Evolutionary conservation across 371 early-diverging fungal genomes (phyloP), one percentile per base, ranked within the genome.

Genomic region (Mucor indicus): DNA sequence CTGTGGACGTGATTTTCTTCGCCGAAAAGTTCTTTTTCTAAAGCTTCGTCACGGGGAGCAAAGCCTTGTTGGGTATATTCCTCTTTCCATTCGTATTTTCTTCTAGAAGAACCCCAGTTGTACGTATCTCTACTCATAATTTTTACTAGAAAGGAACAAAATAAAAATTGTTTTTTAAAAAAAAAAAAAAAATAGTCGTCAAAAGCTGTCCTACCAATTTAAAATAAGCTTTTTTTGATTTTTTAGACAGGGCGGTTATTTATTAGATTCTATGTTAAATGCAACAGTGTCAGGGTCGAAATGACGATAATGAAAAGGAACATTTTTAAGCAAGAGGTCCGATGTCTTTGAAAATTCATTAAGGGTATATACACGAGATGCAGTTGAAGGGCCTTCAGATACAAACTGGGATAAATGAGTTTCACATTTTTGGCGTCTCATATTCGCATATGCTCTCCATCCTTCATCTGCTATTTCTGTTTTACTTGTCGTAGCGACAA

Each of bases 1-100:
- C 60, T 61, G 25, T 72, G 67, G 3, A 44, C 39, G 16, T 53
- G 53, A 8, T 37, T 57, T 1, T 66, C 67, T 41, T 69, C 75
- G 35, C 71, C 69, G 47, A 81, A 85, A 21, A 84, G 57, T n/a
- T 75, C 72, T 22, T 63, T 58, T 46, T 85, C 84, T 0, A 78
- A 51, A 3, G 21, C 60, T 20, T 52, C 43, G 48, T 79, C 73
- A 20, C 63, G 48, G 12, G 75, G 72, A 12, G 73, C 73, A 16
- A 66, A 52, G 2, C 62, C 68, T 21, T 58, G 42, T 13, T 25
- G 19, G 7, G 24, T 16, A 24, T 60, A 73, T 9, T 60, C 56
- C 1, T 55, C 50, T 27, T 62, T 59, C 76, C 79, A 79, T 49
- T 75, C 79, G 17, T 73, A 75, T 8, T 74, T 48, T 36, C 53